Conservation (phyloP, 2,329 filamentous ascomycete species). For the Pseudocercospora cruenta region DNA sequence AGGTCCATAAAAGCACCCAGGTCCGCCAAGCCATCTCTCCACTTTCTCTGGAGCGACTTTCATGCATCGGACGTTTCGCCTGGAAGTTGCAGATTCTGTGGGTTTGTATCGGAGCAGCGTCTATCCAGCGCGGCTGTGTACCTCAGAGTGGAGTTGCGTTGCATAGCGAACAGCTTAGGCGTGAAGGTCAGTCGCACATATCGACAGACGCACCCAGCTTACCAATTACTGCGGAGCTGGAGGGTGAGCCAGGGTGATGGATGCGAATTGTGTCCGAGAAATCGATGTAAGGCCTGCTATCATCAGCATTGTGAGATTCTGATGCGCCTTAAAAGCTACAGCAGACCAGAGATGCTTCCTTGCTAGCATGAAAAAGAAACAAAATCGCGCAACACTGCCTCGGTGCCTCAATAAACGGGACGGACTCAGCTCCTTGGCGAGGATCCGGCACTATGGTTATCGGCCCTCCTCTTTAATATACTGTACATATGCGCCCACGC, state of each 20-base stretch:
- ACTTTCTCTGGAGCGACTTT: conserved; percentile 1
- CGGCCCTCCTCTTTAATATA: neutral
- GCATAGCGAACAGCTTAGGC: too few species aligned
- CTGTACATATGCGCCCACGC: neutral
- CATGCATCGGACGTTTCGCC: conserved; percentile 6
- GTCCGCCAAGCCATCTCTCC: conserved; percentile 2
- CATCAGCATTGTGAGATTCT: too few species aligned
- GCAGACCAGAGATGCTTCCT: neutral
- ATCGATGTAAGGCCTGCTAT: too few species aligned
- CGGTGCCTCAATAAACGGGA: neutral
- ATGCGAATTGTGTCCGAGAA: neutral
- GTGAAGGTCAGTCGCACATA: too few species aligned
- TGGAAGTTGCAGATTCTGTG: conserved; percentile 7
- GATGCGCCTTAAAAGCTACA: neutral
- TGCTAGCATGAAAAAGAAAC: neutral
- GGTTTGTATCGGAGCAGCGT: conserved; percentile 1
- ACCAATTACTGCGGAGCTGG: neutral
- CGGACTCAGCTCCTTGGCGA: conserved; percentile 1
- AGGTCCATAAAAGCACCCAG: neutral
- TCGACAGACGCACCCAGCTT: neutral
- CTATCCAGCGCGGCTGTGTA: neutral
- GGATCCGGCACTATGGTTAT: neutral
- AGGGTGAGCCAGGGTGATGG: neutral
- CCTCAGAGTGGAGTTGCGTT: neutral
- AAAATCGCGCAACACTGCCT: neutral